Evolutionary conservation across 2,329 filamentous ascomycete genomes (phyloP), one percentile per base, ranked within the genome.

Genomic region (Xylaria sp.): DNA sequence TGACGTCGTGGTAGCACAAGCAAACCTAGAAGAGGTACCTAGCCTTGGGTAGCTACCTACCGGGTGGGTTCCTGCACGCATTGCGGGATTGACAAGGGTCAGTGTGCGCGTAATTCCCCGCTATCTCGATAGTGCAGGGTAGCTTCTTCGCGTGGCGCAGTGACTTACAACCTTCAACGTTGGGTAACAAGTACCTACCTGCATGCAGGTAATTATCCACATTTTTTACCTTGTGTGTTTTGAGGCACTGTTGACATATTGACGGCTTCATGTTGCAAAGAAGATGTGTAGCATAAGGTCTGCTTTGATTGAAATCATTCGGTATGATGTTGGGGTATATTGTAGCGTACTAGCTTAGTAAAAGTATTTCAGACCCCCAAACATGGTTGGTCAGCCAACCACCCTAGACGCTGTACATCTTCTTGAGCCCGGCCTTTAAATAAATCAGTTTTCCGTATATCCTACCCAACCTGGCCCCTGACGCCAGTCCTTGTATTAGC

Each of bases 1-100:
- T 62, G 66, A 62, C 66, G 66, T 68, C 62, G 66, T 65, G 37
- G 60, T 34, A 41, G 44, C 46, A 56, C 48, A n/a, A 15, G 25
- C n/a, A 46, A 57, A 12, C 54, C 28, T 6, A 6, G 51, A 9
- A n/a, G 5, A 13, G 12, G 25, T 18, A 28, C 13, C 12, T 54
- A 54, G 15, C 15, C 25, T n/a, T 46, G 13, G 41, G 41, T 46
- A 44, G 41, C 41, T 50, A 56, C 51, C 37, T 15, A 44, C 12
- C 18, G 41, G 41, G 15, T 13, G 15, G 15, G 15, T 46, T 18
- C 41, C 6, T 46, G 18, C 41, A 46, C 18, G 41, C 1, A 46
- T 46, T 57, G 37, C 10, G 32, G 3, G 23, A 55, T 63, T 46
- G 60, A 46, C 51, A 63, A 50, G 51, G 52, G 61, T 13, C 7